Evolutionary conservation across 495 filamentous ascomycete species (phyloP), one percentile per base, ranked within the genome.

Genomic region (Penicillium diatomitis): DNA sequence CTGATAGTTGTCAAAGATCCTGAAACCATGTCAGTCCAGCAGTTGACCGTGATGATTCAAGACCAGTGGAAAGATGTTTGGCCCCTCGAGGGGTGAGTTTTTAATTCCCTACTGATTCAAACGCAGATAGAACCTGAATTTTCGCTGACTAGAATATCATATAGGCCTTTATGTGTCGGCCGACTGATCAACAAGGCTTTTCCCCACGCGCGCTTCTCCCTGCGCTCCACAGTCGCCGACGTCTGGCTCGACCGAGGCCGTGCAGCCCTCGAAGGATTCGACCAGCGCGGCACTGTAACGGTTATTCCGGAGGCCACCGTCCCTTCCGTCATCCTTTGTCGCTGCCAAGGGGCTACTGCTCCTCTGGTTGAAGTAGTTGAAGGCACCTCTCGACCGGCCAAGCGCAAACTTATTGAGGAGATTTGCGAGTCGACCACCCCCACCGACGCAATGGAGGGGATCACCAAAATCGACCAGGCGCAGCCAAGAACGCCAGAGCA

Each of bases 181-280:
- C 67, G 68, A 38, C 55, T 73, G 4, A 38, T 71, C 34, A 64
- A 73, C 38, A 63, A 67, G 49, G 55, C 57, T 0, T 60, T 66
- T 40, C 63, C 66, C 7, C 20, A 48, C 3, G 55, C 64, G 31
- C 60, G 67, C 36, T 64, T 72, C 12, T 57, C 62, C 44, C 34
- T 56, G n/a, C 60, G 65, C 3, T 48, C 66, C 53, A 63, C 66
- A 0, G 68, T 72, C 5, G 63, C 64, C 1, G 63, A 70, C 47
- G 64, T 72, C 2, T 73, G 65, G 34, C 63, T 73, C 4, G 60
- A 73, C 27, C 53, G 49, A 11, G 70, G 67, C 0, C 68, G 64
- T 35, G 66, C 60, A 7, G 57, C 50, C 5, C 30, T 44, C 7
- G 65, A 71, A 41, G 64, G 62, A 6, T 55, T 53, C 42, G 70